These are phyloP conservation scores for Coemansia asiatica DNA, from an alignment of 192 early-diverging fungal species.

Conservation along the genomic window DNA sequence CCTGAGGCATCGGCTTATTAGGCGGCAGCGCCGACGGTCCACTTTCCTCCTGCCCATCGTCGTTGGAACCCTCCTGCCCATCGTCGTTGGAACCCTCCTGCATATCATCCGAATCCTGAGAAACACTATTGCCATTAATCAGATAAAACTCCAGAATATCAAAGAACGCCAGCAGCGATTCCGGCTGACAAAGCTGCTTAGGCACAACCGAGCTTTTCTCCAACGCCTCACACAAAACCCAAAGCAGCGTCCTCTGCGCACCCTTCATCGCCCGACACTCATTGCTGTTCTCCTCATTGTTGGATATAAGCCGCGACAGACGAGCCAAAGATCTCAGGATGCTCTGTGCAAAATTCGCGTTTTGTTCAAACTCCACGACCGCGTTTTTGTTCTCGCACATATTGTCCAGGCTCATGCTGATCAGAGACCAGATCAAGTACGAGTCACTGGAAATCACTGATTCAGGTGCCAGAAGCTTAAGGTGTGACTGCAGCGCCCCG, in stretches of 20 bases:
- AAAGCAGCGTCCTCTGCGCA: slow-evolving; percentile 42
- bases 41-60: slow-evolving; percentile 3
- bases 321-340: slow-evolving; percentile 20
- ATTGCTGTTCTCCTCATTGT: background rate
- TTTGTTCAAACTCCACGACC: slow-evolving; percentile 13
- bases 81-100: slow-evolving; percentile 7
- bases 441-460: background rate
- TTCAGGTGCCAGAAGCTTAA: slow-evolving; percentile 19
- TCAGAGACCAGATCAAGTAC: slow-evolving; percentile 17
- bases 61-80: slow-evolving; percentile 1
- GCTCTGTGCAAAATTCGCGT: slow-evolving; percentile 11
- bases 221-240: slow-evolving; percentile 37
- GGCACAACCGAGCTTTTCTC: slow-evolving; percentile 35
- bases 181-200: slow-evolving; percentile 36
- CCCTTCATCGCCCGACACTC: slow-evolving; percentile 12
- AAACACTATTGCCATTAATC: background rate
- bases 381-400: slow-evolving; percentile 38
- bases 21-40: slow-evolving; percentile 16
- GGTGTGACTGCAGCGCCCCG: slow-evolving; percentile 21
- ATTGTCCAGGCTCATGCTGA: slow-evolving; percentile 35
- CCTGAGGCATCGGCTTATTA: slow-evolving; percentile 28
- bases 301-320: slow-evolving; percentile 6
- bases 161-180: slow-evolving; percentile 25
- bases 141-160: slow-evolving; percentile 32
- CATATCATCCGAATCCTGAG: too few relatives aligned